These are phyloP conservation scores for Dictyostelium firmibasis DNA, from an alignment of 78 protist genomes.

Conservation along the genomic window DNA sequence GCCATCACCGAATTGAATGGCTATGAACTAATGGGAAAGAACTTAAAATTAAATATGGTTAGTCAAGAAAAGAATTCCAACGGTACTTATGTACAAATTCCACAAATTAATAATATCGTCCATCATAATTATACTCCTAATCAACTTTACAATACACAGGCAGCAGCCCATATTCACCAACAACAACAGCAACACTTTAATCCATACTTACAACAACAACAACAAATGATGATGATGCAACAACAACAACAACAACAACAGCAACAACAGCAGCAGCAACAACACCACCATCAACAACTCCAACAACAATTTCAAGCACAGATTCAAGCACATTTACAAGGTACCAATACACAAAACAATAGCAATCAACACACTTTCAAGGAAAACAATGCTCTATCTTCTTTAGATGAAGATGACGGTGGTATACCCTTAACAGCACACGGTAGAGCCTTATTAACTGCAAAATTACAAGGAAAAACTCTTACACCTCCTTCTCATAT, in stretches of 20 bases:
- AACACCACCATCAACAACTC: background rate
- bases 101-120: constrained; percentile 1
- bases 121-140: background rate
- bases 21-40: constrained; percentile 50
- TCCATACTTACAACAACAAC: background rate
- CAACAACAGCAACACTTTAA: background rate
- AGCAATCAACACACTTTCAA: constrained; percentile 3
- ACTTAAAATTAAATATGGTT: constrained; percentile 32
- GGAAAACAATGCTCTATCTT: constrained; percentile 30
- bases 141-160: background rate
- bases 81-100: constrained; percentile 5
- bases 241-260: constrained; percentile 9
- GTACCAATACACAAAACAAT: background rate
- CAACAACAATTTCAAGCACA: background rate
- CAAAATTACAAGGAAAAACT: constrained; percentile 13
- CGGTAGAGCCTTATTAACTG: constrained; percentile 30
- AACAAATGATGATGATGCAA: background rate
- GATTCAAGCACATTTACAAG: background rate
- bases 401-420: constrained; percentile 67
- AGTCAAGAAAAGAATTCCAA: constrained; percentile 34
- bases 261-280: no score
- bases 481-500: background rate
- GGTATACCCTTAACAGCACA: constrained; percentile 63
- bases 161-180: background rate
- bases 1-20: constrained; percentile 49